Evolutionary conservation across 192 early-diverging fungal genomes (phyloP).

Genomic region (Spizellomyces punctatus): DNA sequence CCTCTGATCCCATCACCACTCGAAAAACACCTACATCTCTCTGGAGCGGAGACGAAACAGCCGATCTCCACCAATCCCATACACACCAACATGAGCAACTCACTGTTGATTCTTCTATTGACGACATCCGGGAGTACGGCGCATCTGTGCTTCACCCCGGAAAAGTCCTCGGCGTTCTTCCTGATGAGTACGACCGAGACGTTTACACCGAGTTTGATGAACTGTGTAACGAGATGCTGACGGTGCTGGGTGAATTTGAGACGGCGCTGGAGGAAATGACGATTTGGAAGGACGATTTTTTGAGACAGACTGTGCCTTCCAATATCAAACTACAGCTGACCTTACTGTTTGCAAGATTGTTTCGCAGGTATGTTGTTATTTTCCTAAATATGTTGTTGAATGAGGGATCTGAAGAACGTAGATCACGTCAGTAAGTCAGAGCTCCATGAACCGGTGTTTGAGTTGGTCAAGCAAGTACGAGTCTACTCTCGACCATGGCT

Average conservation of each 20-base stretch:
- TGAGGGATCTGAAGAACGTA: neutral
- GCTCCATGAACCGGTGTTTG: slow-evolving; percentile 59
- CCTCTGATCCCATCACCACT: neutral
- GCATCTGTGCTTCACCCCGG: slow-evolving; percentile 22
- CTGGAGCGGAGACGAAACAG: slow-evolving; percentile 14
- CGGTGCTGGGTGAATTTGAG: slow-evolving; percentile 50
- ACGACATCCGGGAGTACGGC: slow-evolving; percentile 16
- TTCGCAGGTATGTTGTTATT: slow-evolving; percentile 44
- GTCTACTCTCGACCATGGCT: slow-evolving; percentile 54
- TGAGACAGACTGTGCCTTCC: slow-evolving; percentile 47
- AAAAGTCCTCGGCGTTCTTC: slow-evolving; percentile 18
- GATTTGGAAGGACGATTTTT: slow-evolving; percentile 58
- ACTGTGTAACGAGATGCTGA: slow-evolving; percentile 48
- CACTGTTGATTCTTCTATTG: slow-evolving; percentile 27
- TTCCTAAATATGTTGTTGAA: neutral
- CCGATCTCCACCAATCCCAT: slow-evolving; percentile 1
- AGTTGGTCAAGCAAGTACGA: slow-evolving; percentile 55
- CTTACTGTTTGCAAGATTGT: slow-evolving; percentile 51
- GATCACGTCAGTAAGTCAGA: slow-evolving; percentile 49
- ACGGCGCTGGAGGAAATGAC: slow-evolving; percentile 55
- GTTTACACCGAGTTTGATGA: slow-evolving; percentile 45
- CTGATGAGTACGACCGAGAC: slow-evolving; percentile 34
- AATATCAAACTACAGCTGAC: slow-evolving; percentile 55
- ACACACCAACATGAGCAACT: neutral
- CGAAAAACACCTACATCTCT: neutral